Base-by-base conservation (phyloP, 2,329 filamentous ascomycete genomes). In the Chaetomium sp. region DNA sequence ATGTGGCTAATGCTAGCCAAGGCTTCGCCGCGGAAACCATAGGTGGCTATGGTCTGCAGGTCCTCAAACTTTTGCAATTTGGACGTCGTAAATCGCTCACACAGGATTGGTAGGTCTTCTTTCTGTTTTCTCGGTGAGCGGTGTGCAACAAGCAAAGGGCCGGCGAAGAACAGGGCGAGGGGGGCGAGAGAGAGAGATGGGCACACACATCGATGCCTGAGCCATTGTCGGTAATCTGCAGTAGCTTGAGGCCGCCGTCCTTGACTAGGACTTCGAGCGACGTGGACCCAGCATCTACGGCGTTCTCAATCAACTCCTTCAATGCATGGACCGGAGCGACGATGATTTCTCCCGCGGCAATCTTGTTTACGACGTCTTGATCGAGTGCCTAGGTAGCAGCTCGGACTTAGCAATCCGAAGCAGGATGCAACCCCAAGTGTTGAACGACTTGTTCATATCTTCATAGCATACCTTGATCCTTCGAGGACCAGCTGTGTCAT, bases 1-100 rank as follows among this genome's bases (percentile, higher is more conserved):
- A 99, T 96, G 69, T 99, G 94, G 68, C 92, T 97, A 70, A 99
- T 99, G 72, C 94, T 97, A 11, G 94, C 94, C 53, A 99, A 75
- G 3, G 94, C 94, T 72, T 99, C 94, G 54, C 94, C 94, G 52
- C 94, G 87, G 68, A 99, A 99, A n/a, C 94, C 94, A 70, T 99
- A 99, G 1, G 94, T 97, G 50, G 85, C 86, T 61, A 99, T 97
- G 4, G 86, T 88, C 42, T 84, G 84, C 48, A 99, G 77, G 69
- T 99, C 94, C 69, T 97, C 92, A 63, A 99, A 99, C 5, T 84
- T 82, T 64, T 94, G 91, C 56, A 99, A 79, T 69, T 99, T 99
- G 10, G 92, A 97, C 0, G 94, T 99, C 8, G 94, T 99, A 69
- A 96, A 96, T 50, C 94, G 85, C 70, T 97, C 91, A 67, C 94